Conservation (phyloP, 2,329 filamentous ascomycete species). For the Myriosclerotinia duriaeana region DNA sequence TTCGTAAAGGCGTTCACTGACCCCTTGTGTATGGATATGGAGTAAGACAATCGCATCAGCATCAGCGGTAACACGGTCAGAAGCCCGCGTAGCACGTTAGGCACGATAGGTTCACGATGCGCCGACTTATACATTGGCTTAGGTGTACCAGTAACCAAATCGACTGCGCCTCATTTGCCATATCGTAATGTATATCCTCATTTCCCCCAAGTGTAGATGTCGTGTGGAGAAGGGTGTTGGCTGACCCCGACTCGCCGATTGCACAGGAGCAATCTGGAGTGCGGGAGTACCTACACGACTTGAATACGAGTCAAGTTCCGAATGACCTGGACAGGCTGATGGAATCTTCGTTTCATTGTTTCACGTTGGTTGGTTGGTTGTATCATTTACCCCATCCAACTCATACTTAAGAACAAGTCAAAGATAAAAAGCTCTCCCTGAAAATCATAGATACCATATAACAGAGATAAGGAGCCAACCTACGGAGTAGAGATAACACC, state of each 20-base stretch:
- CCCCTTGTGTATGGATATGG: background rate
- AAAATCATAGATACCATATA: background rate
- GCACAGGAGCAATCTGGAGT: background rate
- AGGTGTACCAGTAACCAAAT: background rate
- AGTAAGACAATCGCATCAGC: constrained; percentile 11
- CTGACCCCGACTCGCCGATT: background rate
- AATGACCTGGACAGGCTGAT: background rate
- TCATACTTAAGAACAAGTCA: background rate
- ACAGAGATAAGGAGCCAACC: constrained; percentile 10
- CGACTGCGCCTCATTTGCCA: constrained; percentile 5
- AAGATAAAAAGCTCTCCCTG: background rate
- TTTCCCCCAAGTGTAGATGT: constrained; percentile 2
- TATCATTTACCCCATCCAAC: background rate
- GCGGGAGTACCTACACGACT: background rate
- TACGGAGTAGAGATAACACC: constrained; percentile 15
- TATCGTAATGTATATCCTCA: constrained; percentile 2
- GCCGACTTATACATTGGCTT: background rate
- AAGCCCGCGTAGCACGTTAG: background rate
- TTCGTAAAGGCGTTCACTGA: constrained; percentile 6
- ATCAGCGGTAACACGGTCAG: constrained; percentile 1
- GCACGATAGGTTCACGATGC: constrained; percentile 1
- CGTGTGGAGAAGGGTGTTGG: background rate
- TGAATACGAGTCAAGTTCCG: constrained; percentile 17
- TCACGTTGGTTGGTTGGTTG: too few relatives aligned
- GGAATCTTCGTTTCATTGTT: background rate